Evolutionary conservation across 1,284 basidiomycete species (phyloP).

Genomic region (Sutorius eximius): DNA sequence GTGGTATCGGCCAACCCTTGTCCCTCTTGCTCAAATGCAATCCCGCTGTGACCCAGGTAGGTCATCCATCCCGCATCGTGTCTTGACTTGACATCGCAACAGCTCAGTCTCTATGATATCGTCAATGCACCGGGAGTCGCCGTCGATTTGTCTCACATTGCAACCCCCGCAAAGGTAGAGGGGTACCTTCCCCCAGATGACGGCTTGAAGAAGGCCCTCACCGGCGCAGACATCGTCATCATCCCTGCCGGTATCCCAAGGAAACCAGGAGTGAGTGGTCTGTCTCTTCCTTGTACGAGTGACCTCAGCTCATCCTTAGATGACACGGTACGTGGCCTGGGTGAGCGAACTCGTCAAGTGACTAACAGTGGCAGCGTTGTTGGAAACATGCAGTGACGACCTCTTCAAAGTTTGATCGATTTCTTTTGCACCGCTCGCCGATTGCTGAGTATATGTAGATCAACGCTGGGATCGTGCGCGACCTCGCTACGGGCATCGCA

Average conservation of each 20-base stretch:
- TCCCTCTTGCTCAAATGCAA: slow-evolving; percentile 88
- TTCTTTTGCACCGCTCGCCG: neutral
- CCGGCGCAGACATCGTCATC: slow-evolving; percentile 86
- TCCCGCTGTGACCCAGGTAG: slow-evolving; percentile 75
- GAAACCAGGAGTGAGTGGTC: slow-evolving; percentile 80
- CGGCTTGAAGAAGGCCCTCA: slow-evolving; percentile 82
- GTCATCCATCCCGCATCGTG: slow-evolving; percentile 4
- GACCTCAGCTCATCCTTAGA: slow-evolving; percentile 41
- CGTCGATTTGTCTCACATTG: slow-evolving; percentile 90
- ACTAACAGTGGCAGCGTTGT: slow-evolving; percentile 22
- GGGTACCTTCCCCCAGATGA: slow-evolving; percentile 75
- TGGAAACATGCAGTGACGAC: slow-evolving; percentile 64
- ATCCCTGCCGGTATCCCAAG: slow-evolving; percentile 98
- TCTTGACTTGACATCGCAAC: neutral
- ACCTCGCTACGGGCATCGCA: slow-evolving; percentile 89
- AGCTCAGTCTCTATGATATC: slow-evolving; percentile 94
- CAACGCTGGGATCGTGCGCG: slow-evolving; percentile 96
- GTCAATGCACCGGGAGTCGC: slow-evolving; percentile 96
- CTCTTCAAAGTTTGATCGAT: slow-evolving; percentile 76
- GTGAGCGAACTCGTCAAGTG: slow-evolving; percentile 7
- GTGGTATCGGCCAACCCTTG: slow-evolving; percentile 91
- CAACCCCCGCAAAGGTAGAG: slow-evolving; percentile 75
- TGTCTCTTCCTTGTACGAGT: slow-evolving; percentile 8
- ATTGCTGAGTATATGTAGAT: slow-evolving; percentile 52
- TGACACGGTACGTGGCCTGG: slow-evolving; percentile 63